A percentile compares a stretch with the other conserved stretches of the same genome.
Evolutionary conservation across 208 protist species (phyloP).

Genomic region (Trypanosoma scelopori): DNA sequence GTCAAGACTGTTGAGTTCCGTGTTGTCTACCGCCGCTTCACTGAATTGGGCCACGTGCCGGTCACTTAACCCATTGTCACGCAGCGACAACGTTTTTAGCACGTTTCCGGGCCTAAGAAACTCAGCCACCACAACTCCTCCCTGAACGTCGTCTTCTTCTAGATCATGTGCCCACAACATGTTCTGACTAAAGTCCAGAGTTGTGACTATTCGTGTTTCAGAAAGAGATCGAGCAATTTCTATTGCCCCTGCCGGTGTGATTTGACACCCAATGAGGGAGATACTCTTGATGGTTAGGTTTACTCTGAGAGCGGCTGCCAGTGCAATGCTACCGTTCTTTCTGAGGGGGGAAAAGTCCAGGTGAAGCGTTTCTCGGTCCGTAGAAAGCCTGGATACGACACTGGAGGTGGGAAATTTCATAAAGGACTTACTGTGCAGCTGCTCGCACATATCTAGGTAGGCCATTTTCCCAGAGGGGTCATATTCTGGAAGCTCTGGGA

Average conservation of each 20-base stretch:
- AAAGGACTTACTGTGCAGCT: slow-evolving; percentile 51
- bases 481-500: slow-evolving; percentile 54
- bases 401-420: slow-evolving; percentile 77
- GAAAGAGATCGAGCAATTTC: slow-evolving; percentile 64
- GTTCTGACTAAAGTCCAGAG: slow-evolving; percentile 80
- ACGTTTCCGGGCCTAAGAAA: slow-evolving; percentile 55
- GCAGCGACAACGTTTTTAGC: slow-evolving; percentile 56
- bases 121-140: slow-evolving; percentile 64
- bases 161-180: slow-evolving; percentile 38
- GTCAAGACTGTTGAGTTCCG: slow-evolving; percentile 72
- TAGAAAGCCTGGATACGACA: slow-evolving; percentile 55
- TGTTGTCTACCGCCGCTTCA: slow-evolving; percentile 78
- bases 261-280: slow-evolving; percentile 75
- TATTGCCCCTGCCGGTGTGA: slow-evolving; percentile 64
- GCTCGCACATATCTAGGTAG: slow-evolving; percentile 60
- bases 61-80: slow-evolving; percentile 77
- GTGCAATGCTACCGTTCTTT: slow-evolving; percentile 63
- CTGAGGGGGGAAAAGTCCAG: slow-evolving; percentile 73
- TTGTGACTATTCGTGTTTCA: slow-evolving; percentile 50
- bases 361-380: slow-evolving; percentile 59
- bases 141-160: slow-evolving; percentile 49
- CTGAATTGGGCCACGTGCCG: slow-evolving; percentile 66
- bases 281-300: slow-evolving; percentile 64
- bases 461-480: slow-evolving; percentile 65
- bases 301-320: slow-evolving; percentile 71